Percentiles rank a stretch among this genome's conserved stretches.
These are phyloP conservation scores for Misopates orontium DNA, from an alignment of 257 asterid genomes.

Conservation along the genomic window DNA sequence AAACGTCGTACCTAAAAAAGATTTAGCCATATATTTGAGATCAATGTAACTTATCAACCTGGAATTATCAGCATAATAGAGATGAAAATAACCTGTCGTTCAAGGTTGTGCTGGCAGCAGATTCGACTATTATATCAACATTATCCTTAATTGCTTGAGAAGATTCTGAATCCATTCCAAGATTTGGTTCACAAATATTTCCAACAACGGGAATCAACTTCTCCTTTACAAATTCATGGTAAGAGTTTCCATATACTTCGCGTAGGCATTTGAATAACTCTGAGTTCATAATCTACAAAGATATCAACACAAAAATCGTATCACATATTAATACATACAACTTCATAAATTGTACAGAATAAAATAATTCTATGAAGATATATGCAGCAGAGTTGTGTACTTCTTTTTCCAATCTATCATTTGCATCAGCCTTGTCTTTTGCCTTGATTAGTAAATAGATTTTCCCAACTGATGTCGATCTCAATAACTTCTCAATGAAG, in stretches of 20 bases:
- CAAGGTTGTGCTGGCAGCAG: constrained; percentile 41
- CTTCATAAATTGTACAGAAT: neutral
- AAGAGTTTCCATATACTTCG: constrained; percentile 29
- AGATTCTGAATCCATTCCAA: constrained; percentile 32
- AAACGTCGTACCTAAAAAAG: constrained; percentile 27
- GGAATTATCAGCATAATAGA: neutral
- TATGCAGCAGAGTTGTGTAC: neutral
- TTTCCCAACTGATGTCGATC: constrained; percentile 36
- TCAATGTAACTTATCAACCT: neutral
- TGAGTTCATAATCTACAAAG: constrained; percentile 24
- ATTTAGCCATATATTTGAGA: neutral
- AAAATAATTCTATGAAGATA: too few species aligned
- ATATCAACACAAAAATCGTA: neutral
- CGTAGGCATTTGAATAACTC: constrained; percentile 32
- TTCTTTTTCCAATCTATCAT: constrained; percentile 31
- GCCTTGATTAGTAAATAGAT: constrained; percentile 33
- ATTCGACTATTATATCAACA: constrained; percentile 33
- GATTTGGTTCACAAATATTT: constrained; percentile 34
- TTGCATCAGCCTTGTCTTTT: constrained; percentile 29
- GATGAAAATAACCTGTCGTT: constrained; percentile 29
- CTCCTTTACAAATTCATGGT: constrained; percentile 22
- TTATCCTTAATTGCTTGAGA: constrained; percentile 16
- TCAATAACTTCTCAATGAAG: constrained; percentile 34
- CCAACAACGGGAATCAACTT: constrained; percentile 38
- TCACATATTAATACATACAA: neutral